Conservation (phyloP, 305 asterid species). For the Fraxinus baroniana region DNA sequence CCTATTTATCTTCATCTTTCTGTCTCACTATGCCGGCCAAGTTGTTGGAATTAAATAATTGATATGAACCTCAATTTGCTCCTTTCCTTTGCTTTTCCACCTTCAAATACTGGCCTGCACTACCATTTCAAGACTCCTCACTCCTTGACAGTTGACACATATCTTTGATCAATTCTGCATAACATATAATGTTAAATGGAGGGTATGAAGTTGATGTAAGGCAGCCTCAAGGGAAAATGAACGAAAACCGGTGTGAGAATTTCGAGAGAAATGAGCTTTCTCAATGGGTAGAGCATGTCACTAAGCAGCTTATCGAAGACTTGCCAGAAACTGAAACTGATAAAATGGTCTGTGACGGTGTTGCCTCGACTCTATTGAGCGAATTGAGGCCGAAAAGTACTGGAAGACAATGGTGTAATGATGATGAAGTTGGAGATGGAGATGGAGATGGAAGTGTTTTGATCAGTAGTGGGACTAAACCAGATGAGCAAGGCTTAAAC, state of each 20-base stretch:
- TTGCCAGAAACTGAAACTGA: conserved; percentile 36
- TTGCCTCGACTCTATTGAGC: conserved; percentile 25
- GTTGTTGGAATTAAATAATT: conserved; percentile 21
- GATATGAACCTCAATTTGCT: conserved; percentile 2
- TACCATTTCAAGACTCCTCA: conserved; percentile 24
- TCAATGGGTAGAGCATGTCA: conserved; percentile 71
- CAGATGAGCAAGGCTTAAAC: conserved; percentile 44
- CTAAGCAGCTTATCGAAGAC: conserved; percentile 57
- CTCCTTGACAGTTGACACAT: neutral
- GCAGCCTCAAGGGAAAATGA: conserved; percentile 45
- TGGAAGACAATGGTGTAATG: conserved; percentile 20
- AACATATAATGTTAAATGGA: conserved; percentile 29
- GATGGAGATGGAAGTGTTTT: neutral
- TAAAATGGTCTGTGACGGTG: neutral
- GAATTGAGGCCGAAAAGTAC: conserved; percentile 43
- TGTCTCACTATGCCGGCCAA: conserved; percentile 82
- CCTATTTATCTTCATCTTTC: conserved; percentile 33
- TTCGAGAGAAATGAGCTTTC: conserved; percentile 46
- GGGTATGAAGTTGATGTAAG: conserved; percentile 35
- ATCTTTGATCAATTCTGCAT: neutral
- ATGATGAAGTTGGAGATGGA: neutral
- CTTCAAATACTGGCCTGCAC: conserved; percentile 44
- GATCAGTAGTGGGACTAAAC: neutral
- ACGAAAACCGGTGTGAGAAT: conserved; percentile 9
- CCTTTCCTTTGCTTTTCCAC: conserved; percentile 17